These are phyloP conservation scores for Solanum ossicruentum DNA, from an alignment of 257 asterid genomes.

Conservation along the genomic window DNA sequence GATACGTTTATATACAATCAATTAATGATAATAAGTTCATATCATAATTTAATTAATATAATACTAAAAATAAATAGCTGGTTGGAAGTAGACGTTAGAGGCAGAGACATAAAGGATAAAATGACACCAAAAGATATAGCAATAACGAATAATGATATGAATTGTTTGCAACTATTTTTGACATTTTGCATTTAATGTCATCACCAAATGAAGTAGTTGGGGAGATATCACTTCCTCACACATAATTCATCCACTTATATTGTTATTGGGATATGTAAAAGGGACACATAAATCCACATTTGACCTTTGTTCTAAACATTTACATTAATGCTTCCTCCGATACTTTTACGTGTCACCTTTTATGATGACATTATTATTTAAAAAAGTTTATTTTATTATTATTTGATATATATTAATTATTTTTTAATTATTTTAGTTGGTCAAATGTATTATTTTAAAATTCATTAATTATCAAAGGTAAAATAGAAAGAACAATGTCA, in stretches of 20 bases:
- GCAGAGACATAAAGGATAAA: neutral
- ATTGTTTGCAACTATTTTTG: neutral
- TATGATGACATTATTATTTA: too few relatives aligned
- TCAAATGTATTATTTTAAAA: too few relatives aligned
- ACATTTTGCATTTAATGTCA: neutral
- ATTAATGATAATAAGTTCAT: neutral
- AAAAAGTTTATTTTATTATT: too few relatives aligned
- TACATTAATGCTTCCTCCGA: too few relatives aligned
- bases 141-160: neutral
- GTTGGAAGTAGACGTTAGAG: neutral
- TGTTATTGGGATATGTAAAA: neutral
- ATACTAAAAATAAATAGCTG: neutral
- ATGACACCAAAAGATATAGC: neutral
- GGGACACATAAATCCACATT: neutral
- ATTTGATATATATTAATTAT: too few relatives aligned
- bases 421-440: too few relatives aligned
- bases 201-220: neutral
- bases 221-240: neutral
- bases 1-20: neutral
- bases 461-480: too few relatives aligned
- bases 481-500: too few relatives aligned
- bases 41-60: neutral
- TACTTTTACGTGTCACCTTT: too few relatives aligned
- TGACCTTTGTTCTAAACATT: neutral
- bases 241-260: neutral